A percentile compares a stretch with the other conserved stretches of the same genome.
These are phyloP conservation scores for Dovyalis caffra DNA, from an alignment of 345 rosid species.

Conservation along the genomic window DNA sequence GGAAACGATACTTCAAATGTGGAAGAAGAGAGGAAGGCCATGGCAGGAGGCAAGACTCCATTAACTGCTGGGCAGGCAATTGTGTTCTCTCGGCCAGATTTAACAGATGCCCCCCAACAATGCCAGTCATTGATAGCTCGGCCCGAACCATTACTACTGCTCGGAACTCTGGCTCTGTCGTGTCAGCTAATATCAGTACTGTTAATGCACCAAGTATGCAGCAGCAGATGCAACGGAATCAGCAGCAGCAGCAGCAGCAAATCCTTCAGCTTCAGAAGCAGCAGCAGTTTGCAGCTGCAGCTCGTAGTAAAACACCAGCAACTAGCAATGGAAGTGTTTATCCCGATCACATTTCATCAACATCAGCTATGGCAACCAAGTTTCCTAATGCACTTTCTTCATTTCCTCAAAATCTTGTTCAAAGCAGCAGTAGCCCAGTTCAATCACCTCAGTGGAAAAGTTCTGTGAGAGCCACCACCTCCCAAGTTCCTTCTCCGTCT, in stretches of 20 bases:
- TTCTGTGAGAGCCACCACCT: slow-evolving; percentile 49
- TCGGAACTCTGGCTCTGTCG: slow-evolving; percentile 47
- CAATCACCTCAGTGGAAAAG: slow-evolving; percentile 91
- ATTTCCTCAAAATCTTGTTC: slow-evolving; percentile 75
- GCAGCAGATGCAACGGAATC: slow-evolving; percentile 48
- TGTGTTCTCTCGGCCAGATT: slow-evolving; percentile 73
- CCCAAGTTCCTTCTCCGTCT: slow-evolving; percentile 60
- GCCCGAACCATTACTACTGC: slow-evolving; percentile 47
- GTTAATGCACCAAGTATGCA: slow-evolving; percentile 36
- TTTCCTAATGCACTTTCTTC: slow-evolving; percentile 53
- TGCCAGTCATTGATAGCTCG: slow-evolving; percentile 72
- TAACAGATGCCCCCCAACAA: slow-evolving; percentile 51
- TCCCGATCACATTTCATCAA: slow-evolving; percentile 54
- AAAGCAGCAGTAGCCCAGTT: slow-evolving; percentile 51
- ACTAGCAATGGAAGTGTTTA: slow-evolving; percentile 62
- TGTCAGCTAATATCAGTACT: slow-evolving; percentile 34
- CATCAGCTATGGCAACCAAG: slow-evolving; percentile 54
- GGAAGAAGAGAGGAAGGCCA: slow-evolving; percentile 65
- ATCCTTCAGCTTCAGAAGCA: slow-evolving; percentile 73
- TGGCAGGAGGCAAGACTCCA: slow-evolving; percentile 40
- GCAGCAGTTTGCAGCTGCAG: slow-evolving; percentile 52
- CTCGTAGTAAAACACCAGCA: slow-evolving; percentile 62
- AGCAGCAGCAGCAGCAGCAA: slow-evolving; percentile 38
- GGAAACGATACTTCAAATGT: slow-evolving; percentile 41
- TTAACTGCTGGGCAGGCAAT: slow-evolving; percentile 61